Evolutionary conservation across 2,329 filamentous ascomycete genomes (phyloP), one percentile per base, ranked within the genome.

Genomic region (Alternaria angustiovoidea): DNA sequence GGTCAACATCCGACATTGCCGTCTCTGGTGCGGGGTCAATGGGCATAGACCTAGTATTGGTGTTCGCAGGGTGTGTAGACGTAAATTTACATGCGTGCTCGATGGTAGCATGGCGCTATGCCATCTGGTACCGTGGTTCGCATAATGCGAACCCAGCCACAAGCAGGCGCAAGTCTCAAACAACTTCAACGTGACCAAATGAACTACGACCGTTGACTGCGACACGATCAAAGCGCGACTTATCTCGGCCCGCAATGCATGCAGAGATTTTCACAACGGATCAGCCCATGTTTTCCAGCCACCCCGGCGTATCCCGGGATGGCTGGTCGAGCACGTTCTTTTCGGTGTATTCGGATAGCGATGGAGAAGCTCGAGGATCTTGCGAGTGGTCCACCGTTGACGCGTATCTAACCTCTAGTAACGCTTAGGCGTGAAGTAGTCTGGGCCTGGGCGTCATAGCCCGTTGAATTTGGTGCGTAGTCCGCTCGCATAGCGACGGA

Each of bases 231-330:
- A 61, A 57, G 53, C 49, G 57, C 64, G 63, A 63, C 49, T 59
- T 46, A 38, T 54, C 61, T 67, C 68, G 68, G 68, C 63, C 64
- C 67, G 64, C 62, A 46, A 54, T 54, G 57, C 57, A 55, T 65
- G 68, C 68, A 70, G 68, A 69, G 62, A 70, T 67, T 70, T 69
- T 64, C 66, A 46, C 54, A 59, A 58, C 53, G 53, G 58, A 60
- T 61, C 59, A 63, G 63, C 59, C 59, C 55, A 61, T 32, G 24
- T 51, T 51, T 57, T 48, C 61, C 65, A 61, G 52, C 63, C 61
- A 58, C 61, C 54, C 59, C 60, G 55, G 51, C 43, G 38, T 28
- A 56, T 30, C 46, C 57, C 32, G 52, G 60, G 60, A 61, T 58
- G 56, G 63, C 64, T 63, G 56, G 58, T 58, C 54, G 52, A 51